phyloP scores from a whole-genome alignment of 352 stramenopile genomes.

The Phytophthora foliorum region DNA sequence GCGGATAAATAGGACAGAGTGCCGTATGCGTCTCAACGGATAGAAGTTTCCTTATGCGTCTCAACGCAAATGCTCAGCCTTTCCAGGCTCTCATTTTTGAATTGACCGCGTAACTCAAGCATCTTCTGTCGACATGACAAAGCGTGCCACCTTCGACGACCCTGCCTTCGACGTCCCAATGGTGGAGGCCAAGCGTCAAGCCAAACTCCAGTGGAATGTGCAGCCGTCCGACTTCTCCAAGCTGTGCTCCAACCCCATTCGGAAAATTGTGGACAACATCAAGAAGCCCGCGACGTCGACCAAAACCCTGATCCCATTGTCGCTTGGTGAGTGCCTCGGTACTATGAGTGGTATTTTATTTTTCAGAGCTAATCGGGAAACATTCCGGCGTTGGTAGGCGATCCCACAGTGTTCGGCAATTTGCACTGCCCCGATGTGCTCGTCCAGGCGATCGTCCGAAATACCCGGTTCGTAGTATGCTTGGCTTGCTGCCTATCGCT shows the following conservation, averaged over 20 bases:
- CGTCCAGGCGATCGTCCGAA: constrained; percentile 76
- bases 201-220: constrained; percentile 73
- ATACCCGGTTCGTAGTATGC: constrained; percentile 52
- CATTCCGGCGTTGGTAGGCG: constrained; percentile 50
- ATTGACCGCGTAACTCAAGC: constrained; percentile 20
- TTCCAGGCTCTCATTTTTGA: constrained; percentile 22
- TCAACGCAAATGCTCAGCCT: background rate
- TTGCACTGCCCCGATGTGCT: constrained; percentile 92
- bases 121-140: constrained; percentile 48
- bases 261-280: constrained; percentile 96
- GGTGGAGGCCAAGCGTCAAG: constrained; percentile 40
- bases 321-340: constrained; percentile 62
- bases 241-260: constrained; percentile 92
- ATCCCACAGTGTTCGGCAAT: constrained; percentile 95
- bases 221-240: constrained; percentile 76
- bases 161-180: constrained; percentile 30
- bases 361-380: background rate
- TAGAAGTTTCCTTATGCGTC: constrained; percentile 18
- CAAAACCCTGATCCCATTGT: constrained; percentile 94
- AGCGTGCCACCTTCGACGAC: constrained; percentile 39
- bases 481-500: background rate
- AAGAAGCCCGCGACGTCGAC: constrained; percentile 88
- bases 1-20: constrained; percentile 19
- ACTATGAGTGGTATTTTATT: background rate
- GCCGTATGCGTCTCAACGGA: constrained; percentile 25